Conservation (phyloP, 768 basidiomycete species). For the Suillus occidentalis region DNA sequence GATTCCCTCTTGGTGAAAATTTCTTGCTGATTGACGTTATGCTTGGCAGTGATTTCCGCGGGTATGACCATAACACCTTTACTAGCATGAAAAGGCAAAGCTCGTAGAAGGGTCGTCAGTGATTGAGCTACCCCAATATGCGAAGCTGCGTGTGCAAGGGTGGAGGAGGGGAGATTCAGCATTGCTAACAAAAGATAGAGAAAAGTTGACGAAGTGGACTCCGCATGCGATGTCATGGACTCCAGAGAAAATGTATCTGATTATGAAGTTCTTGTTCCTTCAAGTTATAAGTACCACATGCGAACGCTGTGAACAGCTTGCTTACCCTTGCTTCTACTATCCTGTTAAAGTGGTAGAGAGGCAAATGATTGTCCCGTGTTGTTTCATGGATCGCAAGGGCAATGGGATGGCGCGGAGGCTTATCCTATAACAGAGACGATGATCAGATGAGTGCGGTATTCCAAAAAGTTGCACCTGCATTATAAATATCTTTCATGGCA, state of each 20-base stretch:
- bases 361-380: constrained; percentile 48
- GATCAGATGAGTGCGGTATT: constrained; percentile 9
- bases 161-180: constrained; percentile 53
- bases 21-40: constrained; percentile 78
- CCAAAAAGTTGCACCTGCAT: constrained; percentile 44
- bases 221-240: constrained; percentile 69
- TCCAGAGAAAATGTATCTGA: constrained; percentile 63
- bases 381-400: constrained; percentile 69
- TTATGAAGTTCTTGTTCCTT: constrained; percentile 69
- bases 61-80: constrained; percentile 75
- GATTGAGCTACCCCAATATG: constrained; percentile 79
- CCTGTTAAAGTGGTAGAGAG: constrained; percentile 76
- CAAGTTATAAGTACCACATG: constrained; percentile 15
- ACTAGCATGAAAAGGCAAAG: constrained; percentile 73
- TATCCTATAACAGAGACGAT: constrained; percentile 48
- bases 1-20: constrained; percentile 58
- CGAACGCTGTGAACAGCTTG: constrained; percentile 5
- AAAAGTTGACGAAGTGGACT: constrained; percentile 77
- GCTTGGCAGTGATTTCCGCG: constrained; percentile 76
- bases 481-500: constrained; percentile 63
- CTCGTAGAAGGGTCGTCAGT: constrained; percentile 69
- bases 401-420: constrained; percentile 78
- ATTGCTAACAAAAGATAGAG: constrained; percentile 76
- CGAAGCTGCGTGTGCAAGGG: constrained; percentile 74
- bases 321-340: constrained; percentile 84